Conservation (phyloP, 164 flowering plant species). For the Pachysandra terminalis region DNA sequence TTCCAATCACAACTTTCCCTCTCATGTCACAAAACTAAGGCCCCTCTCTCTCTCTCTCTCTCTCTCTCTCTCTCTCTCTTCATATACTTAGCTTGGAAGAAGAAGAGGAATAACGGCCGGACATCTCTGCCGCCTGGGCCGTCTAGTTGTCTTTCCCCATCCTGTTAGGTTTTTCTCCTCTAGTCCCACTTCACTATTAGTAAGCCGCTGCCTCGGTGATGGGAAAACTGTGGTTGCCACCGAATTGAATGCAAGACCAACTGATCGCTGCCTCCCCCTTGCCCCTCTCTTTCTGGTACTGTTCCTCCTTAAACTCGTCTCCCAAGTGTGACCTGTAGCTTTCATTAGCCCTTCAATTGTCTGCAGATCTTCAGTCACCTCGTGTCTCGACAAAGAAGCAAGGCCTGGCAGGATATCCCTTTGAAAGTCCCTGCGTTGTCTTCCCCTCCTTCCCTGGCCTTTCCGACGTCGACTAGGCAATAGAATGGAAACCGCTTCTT, state of each 20-base stretch:
- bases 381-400: constrained; percentile 78
- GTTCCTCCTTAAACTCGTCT: constrained; percentile 55
- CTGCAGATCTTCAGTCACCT: constrained; percentile 90
- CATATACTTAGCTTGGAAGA: too few relatives aligned
- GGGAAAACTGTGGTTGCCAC: constrained; percentile 16
- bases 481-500: constrained; percentile 35
- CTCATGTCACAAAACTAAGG: too few relatives aligned
- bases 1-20: too few relatives aligned
- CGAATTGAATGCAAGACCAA: constrained; percentile 15
- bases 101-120: constrained; percentile 57
- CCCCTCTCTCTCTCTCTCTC: too few relatives aligned
- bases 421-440: constrained; percentile 91
- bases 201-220: constrained; percentile 38
- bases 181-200: constrained; percentile 38
- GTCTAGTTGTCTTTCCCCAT: constrained; percentile 93
- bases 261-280: constrained; percentile 54
- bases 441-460: constrained; percentile 79
- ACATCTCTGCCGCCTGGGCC: constrained; percentile 80
- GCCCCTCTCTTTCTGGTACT: constrained; percentile 49
- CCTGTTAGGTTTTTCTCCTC: constrained; percentile 72
- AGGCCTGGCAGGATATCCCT: constrained; percentile 93
- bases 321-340: constrained; percentile 76
- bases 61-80: too few relatives aligned
- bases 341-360: constrained; percentile 65
- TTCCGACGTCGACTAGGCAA: constrained; percentile 44